Evolutionary conservation across 495 filamentous ascomycete genomes (phyloP), one percentile per base, ranked within the genome.

Genomic region (Chlorociboria aeruginascens): DNA sequence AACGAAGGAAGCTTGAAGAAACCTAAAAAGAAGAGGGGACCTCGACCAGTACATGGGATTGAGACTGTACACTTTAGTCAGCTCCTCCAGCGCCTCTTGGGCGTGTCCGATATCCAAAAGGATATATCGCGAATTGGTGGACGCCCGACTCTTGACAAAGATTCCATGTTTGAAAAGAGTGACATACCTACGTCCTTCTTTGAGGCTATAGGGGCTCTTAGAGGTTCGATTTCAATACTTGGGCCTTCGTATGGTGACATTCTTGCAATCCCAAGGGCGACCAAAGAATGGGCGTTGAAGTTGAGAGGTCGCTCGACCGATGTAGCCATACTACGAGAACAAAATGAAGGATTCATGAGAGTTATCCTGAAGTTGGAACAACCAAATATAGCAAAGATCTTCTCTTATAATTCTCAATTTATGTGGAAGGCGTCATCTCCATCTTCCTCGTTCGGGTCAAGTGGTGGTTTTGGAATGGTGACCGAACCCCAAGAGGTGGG

Each of bases 261-360:
- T 30, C 38, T 29, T 9, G 48, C 31, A 1, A 25, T 37, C 38
- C 48, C 48, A 10, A 11, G 12, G 1, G 39, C 29, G 7, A 43
- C 13, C 10, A 43, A n/a, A 13, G 31, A 3, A 4, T 50, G 48
- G 48, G 38, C 43, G 1, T 29, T 43, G 30, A 29, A 13, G 32
- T 25, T 50, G 39, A 30, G 25, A 38, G 32, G 38, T 9, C 37
- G 48, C 28, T 16, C 43, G 6, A 29, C 32, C 35, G 40, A 50
- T 14, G 20, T 31, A 8, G 28, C n/a, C 13, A 43, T 3, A 3
- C 40, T 50, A 20, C 20, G 48, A 16, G 16, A 35, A 38, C 20
- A 50, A 36, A 50, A 50, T 25, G 48, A 50, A 29, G 32, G 17
- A 30, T 50, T 50, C 40, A 43, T 50, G 17, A 17, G 12, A 8